Evolutionary conservation across 768 basidiomycete species (phyloP), one percentile per base, ranked within the genome.

Genomic region (Hericium rajendrae): DNA sequence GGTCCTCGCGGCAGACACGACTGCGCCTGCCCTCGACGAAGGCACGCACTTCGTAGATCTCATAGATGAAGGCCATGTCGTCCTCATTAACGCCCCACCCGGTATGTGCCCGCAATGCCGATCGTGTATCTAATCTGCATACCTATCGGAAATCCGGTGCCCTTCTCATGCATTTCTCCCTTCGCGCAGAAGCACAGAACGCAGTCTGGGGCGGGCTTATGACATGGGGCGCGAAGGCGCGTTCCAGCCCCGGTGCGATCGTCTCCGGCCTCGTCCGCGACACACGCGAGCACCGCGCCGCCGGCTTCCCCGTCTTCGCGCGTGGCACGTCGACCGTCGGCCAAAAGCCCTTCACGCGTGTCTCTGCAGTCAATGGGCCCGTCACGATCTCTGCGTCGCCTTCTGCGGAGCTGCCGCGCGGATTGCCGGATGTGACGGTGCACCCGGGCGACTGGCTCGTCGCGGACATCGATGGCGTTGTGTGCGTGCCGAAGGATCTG

Each of bases 141-240:
- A 32, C 6, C 32, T 32, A 6, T 32, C 32, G 6, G 32, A 32
- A 4, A 6, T 32, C 8, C 32, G 32, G 32, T 8, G 32, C 6
- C 32, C 32, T 39, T 11, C 18, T 48, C 20, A 51, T 32, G 15
- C 18, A 24, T 26, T 40, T 52, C 54, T 20, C 26, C 26, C 26
- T 58, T 39, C 43, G n/a, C 41, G 49, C 67, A 86, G 89, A 83
- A 56, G 73, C 77, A 26, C 86, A 86, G 70, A 87, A 84, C 63
- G 91, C 91, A 4, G 88, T 92, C 6, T 95, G 93, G 93, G 92
- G 93, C 22, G 92, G 93, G 18, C 81, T 91, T 51, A 91, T 93
- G 91, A 84, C 90, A 11, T 88, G 89, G 0, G 90, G 90, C 20
- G 92, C 92, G 1, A 80, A 83, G 65, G 79, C 81, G 12, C 82